phyloP scores from a whole-genome alignment of 2,329 filamentous ascomycete species.

The Penicillium sp. region DNA sequence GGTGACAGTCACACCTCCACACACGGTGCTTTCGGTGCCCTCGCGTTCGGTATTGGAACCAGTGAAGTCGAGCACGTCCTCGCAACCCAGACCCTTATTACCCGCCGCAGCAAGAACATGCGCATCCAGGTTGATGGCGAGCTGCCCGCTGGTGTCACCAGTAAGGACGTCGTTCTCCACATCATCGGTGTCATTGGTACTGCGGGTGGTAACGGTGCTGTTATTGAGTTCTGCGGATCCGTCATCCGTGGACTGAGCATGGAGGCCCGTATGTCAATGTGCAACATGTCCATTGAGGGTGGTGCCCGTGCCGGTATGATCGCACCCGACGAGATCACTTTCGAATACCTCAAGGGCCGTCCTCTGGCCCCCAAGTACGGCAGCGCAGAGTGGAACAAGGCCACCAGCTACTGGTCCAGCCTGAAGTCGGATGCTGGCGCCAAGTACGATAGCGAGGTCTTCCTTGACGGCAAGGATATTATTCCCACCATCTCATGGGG shows the following conservation, averaged over 20 bases:
- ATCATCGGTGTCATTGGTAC: conserved; percentile 93
- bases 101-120: conserved; percentile 98
- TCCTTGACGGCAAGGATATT: conserved; percentile 90
- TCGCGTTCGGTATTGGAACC: conserved; percentile 96
- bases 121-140: conserved; percentile 91
- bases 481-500: conserved; percentile 94
- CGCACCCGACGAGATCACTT: conserved; percentile 88
- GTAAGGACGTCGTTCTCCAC: conserved; percentile 91
- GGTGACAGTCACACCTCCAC: conserved; percentile 98
- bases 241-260: conserved; percentile 87
- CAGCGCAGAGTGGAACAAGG: conserved; percentile 85
- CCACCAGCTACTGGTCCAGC: conserved; percentile 80
- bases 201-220: conserved; percentile 86
- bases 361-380: conserved; percentile 83
- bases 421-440: conserved; percentile 84
- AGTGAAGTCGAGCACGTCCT: conserved; percentile 98
- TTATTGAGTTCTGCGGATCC: conserved; percentile 97
- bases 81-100: conserved; percentile 92
- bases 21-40: conserved; percentile 90
- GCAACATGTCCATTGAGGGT: conserved; percentile 98
- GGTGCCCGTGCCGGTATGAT: conserved; percentile 96
- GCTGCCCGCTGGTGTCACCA: conserved; percentile 85
- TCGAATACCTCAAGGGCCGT: conserved; percentile 89
- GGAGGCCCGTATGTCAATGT: conserved; percentile 98
- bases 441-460: conserved; percentile 84